Conservation (phyloP, 495 filamentous ascomycete genomes). For the Entonaema liquescens region DNA sequence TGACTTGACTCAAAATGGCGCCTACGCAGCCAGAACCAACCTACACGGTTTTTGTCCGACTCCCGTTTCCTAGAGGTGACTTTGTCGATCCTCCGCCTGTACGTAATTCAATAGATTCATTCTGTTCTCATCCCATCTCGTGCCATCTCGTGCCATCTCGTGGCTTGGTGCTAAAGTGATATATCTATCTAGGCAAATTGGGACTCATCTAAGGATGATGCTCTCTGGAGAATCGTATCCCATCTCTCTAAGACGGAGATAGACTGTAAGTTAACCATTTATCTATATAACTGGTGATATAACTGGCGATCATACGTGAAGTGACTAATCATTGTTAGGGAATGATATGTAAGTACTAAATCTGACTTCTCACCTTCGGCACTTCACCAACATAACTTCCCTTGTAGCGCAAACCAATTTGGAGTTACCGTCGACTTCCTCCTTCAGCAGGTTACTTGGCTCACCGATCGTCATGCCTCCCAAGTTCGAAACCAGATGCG, state of each 20-base stretch:
- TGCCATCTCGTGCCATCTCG: neutral
- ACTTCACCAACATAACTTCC: slow-evolving; percentile 29
- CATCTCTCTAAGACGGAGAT: slow-evolving; percentile 78
- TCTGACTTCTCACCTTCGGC: slow-evolving; percentile 19
- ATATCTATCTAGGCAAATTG: slow-evolving; percentile 53
- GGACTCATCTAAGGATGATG: slow-evolving; percentile 82
- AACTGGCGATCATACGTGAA: neutral
- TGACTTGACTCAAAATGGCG: slow-evolving; percentile 41
- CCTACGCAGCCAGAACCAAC: slow-evolving; percentile 50
- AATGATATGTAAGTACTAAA: slow-evolving; percentile 70
- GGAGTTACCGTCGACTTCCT: slow-evolving; percentile 85
- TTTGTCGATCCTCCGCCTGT: slow-evolving; percentile 92
- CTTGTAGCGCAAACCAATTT: slow-evolving; percentile 55
- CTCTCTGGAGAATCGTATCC: slow-evolving; percentile 90
- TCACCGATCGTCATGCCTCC: slow-evolving; percentile 88
- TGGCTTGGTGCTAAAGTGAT: slow-evolving; percentile 9
- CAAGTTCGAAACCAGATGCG: slow-evolving; percentile 92
- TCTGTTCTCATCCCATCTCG: neutral
- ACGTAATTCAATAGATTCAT: slow-evolving; percentile 46
- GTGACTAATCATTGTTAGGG: slow-evolving; percentile 62
- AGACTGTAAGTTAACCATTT: slow-evolving; percentile 71
- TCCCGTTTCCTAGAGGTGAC: slow-evolving; percentile 85
- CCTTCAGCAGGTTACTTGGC: slow-evolving; percentile 92
- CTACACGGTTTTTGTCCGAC: slow-evolving; percentile 82
- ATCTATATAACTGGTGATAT: slow-evolving; percentile 29